Percentiles rank a stretch among this genome's conserved stretches.
Evolutionary conservation across 176 grass and related monocot genomes (phyloP).

Genomic region (Aegilops sharonensis): DNA sequence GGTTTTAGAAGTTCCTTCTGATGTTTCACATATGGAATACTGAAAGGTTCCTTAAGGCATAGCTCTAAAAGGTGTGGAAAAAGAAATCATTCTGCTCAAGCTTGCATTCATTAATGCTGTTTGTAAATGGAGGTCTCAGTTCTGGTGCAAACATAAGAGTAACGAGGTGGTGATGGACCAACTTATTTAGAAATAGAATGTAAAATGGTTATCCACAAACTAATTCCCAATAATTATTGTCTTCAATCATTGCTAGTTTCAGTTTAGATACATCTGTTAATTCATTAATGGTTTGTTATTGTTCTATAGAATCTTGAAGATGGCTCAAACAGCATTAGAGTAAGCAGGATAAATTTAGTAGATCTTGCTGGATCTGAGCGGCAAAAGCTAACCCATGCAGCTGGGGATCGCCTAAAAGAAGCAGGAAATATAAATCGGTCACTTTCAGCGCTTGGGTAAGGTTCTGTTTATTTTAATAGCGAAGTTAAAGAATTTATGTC

Average conservation of each 20-base stretch:
- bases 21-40: not conserved
- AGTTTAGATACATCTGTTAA: not conserved
- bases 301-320: slow-evolving; percentile 67
- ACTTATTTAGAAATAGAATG: not conserved
- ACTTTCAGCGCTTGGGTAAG: slow-evolving; percentile 95
- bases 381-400: slow-evolving; percentile 82
- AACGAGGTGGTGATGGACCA: not conserved
- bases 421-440: slow-evolving; percentile 99
- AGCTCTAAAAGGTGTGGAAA: not conserved
- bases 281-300: slow-evolving; percentile 16
- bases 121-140: not conserved
- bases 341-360: slow-evolving; percentile 94
- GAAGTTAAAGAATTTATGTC: not conserved
- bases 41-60: not conserved
- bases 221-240: not conserved
- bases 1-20: not conserved
- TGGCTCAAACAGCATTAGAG: slow-evolving; percentile 69
- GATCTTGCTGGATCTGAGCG: slow-evolving; percentile 98
- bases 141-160: not conserved
- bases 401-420: slow-evolving; percentile 87
- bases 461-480: slow-evolving; percentile 5
- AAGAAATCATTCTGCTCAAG: not conserved
- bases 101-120: not conserved
- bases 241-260: not conserved
- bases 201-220: not conserved